Conservation (phyloP, 2,329 filamentous ascomycete genomes). For the Akanthomyces lecanii region DNA sequence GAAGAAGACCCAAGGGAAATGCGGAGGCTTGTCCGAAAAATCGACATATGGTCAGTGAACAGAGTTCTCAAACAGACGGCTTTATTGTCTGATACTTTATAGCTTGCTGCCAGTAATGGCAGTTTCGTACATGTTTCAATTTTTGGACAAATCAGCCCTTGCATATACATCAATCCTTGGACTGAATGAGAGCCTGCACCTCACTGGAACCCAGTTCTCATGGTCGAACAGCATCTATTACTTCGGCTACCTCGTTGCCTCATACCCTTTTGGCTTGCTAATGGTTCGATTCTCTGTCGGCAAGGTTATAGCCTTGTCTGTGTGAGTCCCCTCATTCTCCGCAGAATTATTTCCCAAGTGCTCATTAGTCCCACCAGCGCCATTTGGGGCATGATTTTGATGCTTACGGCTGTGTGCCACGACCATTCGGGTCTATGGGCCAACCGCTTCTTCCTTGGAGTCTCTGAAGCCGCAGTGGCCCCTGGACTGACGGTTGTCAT, state of each 20-base stretch:
- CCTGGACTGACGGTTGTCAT: constrained; percentile 29
- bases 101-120: constrained; percentile 50
- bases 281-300: constrained; percentile 26
- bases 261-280: constrained; percentile 24
- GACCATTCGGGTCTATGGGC: constrained; percentile 25
- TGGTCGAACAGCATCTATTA: constrained; percentile 49
- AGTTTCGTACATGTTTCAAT: constrained; percentile 34
- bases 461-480: constrained; percentile 29
- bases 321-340: neutral
- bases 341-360: neutral
- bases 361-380: neutral
- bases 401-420: constrained; percentile 12
- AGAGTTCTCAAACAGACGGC: neutral
- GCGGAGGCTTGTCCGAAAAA: neutral
- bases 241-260: constrained; percentile 43
- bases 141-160: constrained; percentile 53
- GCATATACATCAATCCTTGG: constrained; percentile 48
- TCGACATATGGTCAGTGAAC: neutral
- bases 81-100: neutral
- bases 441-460: constrained; percentile 31
- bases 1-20: neutral
- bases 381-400: neutral
- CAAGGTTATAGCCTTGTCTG: constrained; percentile 24
- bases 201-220: constrained; percentile 47
- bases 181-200: constrained; percentile 39